phyloP scores from a whole-genome alignment of 805 yeast species.

The Brettanomyces custersianus region DNA sequence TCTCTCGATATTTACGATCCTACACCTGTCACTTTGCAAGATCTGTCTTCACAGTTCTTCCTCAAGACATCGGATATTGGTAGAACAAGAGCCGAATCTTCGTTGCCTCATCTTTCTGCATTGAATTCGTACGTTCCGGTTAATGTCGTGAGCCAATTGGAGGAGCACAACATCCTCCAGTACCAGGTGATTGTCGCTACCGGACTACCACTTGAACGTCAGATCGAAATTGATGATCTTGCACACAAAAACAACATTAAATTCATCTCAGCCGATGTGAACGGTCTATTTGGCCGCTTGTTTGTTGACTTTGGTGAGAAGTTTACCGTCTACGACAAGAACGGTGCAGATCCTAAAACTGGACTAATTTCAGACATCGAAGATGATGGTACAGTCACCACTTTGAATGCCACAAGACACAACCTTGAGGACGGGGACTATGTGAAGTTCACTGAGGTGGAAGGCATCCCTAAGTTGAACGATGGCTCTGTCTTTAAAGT shows the following conservation, averaged over 20 bases:
- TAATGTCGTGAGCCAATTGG: slow-evolving; percentile 47
- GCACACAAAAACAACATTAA: slow-evolving; percentile 70
- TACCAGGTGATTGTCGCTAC: slow-evolving; percentile 86
- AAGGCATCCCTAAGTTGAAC: slow-evolving; percentile 69
- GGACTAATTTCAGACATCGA: slow-evolving; percentile 92
- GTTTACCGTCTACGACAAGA: slow-evolving; percentile 73
- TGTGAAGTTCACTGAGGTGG: slow-evolving; percentile 79
- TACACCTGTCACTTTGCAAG: slow-evolving; percentile 50
- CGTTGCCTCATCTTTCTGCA: slow-evolving; percentile 64
- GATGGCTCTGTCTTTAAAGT: slow-evolving; percentile 67
- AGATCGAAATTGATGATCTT: slow-evolving; percentile 62
- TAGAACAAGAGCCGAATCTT: slow-evolving; percentile 61
- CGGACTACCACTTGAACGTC: slow-evolving; percentile 61
- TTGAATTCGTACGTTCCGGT: slow-evolving; percentile 89
- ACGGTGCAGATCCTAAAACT: slow-evolving; percentile 84
- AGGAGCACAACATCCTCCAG: slow-evolving; percentile 41
- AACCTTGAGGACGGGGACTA: slow-evolving; percentile 88
- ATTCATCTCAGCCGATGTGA: slow-evolving; percentile 71
- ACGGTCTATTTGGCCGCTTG: slow-evolving; percentile 81
- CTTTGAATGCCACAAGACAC: slow-evolving; percentile 86
- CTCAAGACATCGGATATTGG: slow-evolving; percentile 68
- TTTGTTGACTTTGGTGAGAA: slow-evolving; percentile 86
- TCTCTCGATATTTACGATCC: slow-evolving; percentile 83
- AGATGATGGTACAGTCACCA: slow-evolving; percentile 82
- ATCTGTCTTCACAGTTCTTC: slow-evolving; percentile 87